Conservation (phyloP, 2,329 filamentous ascomycete species). For the Penicillium sp. region DNA sequence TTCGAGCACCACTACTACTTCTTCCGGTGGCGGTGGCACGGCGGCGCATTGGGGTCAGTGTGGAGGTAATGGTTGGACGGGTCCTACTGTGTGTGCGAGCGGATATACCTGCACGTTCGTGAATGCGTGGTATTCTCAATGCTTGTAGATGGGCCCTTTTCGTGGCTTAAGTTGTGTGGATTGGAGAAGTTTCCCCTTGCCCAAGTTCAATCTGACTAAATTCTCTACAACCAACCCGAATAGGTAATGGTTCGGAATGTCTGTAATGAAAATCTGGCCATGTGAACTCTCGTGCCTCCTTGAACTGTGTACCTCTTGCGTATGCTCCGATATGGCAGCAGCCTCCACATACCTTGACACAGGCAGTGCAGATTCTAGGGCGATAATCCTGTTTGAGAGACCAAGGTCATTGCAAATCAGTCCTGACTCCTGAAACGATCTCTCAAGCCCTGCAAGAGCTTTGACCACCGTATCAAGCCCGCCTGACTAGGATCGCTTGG, state of each 20-base stretch:
- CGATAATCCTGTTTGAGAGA: too few species aligned
- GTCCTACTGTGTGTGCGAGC: background rate
- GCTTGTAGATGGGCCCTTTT: background rate
- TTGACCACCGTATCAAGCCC: background rate
- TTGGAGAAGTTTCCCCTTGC: background rate
- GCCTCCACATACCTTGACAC: too few species aligned
- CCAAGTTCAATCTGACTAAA: background rate
- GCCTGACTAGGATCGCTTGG: background rate
- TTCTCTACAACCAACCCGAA: background rate
- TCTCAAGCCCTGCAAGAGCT: background rate
- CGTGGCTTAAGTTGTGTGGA: background rate
- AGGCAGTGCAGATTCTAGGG: too few species aligned
- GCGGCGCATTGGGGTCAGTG: slow-evolving; percentile 1
- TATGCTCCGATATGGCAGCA: too few species aligned
- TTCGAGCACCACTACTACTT: background rate
- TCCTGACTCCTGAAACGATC: too few species aligned
- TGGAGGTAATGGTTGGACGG: slow-evolving; percentile 1
- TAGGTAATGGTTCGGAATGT: too few species aligned
- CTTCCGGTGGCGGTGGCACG: background rate
- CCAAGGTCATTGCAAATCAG: too few species aligned
- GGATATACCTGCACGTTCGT: background rate
- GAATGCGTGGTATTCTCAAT: slow-evolving; percentile 2
- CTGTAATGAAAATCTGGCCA: too few species aligned
- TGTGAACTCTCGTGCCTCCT: too few species aligned
- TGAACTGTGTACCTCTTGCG: too few species aligned